phyloP scores from a whole-genome alignment of 202 grass and related monocot genomes.

The Brachypodium distachyon region DNA sequence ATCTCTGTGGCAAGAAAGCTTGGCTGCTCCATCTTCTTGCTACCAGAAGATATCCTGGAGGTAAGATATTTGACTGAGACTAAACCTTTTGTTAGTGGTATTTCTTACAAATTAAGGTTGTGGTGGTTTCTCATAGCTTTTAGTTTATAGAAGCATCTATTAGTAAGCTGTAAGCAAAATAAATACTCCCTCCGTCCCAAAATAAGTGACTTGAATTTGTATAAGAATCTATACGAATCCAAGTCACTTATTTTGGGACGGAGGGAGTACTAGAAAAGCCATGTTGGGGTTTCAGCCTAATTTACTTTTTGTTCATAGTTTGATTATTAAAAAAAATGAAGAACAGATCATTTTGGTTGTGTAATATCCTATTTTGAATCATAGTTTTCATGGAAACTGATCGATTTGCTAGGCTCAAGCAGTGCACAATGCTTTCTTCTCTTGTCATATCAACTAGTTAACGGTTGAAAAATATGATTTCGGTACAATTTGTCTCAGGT shows the following conservation, averaged over 20 bases:
- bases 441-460: background rate
- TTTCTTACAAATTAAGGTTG: background rate
- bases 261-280: too few relatives aligned
- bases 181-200: too few relatives aligned
- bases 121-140: background rate
- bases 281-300: background rate
- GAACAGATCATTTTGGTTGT: background rate
- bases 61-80: conserved; percentile 23
- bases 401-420: background rate
- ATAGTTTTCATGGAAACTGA: background rate
- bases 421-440: background rate
- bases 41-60: conserved; percentile 93
- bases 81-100: background rate
- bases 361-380: background rate
- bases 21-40: conserved; percentile 93
- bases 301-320: background rate
- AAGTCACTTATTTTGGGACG: too few relatives aligned
- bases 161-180: background rate
- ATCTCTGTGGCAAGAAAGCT: conserved; percentile 96
- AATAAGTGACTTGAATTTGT: too few relatives aligned
- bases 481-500: conserved; percentile 35
- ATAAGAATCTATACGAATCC: too few relatives aligned
- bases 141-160: background rate
- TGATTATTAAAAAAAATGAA: background rate
- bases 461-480: background rate